Conservation (phyloP, 306 rosid genomes). For the Cicer yamashitae region DNA sequence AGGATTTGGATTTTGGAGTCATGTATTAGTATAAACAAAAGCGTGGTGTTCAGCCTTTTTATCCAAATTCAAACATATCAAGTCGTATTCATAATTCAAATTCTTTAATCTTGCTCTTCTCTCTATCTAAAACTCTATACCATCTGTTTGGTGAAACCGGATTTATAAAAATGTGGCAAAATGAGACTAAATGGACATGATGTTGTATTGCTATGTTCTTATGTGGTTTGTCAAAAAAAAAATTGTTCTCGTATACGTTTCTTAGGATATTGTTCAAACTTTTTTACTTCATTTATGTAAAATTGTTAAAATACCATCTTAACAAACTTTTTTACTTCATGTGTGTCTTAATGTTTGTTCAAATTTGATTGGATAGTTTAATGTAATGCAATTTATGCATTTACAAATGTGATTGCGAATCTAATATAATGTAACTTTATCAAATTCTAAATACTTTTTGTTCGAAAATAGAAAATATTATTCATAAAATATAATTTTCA, state of each 20-base stretch:
- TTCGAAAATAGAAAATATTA: background rate
- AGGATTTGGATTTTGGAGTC: background rate
- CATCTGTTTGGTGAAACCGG: background rate
- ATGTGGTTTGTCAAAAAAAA: background rate
- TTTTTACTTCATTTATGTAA: background rate
- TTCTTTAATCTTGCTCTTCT: background rate
- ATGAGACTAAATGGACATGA: background rate
- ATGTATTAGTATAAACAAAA: background rate
- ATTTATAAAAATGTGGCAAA: background rate
- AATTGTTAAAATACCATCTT: background rate
- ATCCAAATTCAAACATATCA: background rate
- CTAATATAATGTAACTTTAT: background rate
- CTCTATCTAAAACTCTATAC: background rate
- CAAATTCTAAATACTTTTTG: background rate
- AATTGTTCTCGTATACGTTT: background rate
- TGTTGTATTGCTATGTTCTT: background rate
- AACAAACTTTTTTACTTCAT: too few species aligned
- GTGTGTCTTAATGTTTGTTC: too few species aligned
- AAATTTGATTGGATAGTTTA: slow-evolving; percentile 14
- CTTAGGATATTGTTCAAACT: background rate
- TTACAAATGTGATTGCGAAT: background rate
- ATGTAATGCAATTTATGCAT: background rate
- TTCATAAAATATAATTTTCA: background rate
- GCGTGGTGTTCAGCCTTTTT: background rate
- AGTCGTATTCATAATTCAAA: background rate